phyloP scores from a whole-genome alignment of 1,139 yeast species.

The Taphrina betulina region DNA sequence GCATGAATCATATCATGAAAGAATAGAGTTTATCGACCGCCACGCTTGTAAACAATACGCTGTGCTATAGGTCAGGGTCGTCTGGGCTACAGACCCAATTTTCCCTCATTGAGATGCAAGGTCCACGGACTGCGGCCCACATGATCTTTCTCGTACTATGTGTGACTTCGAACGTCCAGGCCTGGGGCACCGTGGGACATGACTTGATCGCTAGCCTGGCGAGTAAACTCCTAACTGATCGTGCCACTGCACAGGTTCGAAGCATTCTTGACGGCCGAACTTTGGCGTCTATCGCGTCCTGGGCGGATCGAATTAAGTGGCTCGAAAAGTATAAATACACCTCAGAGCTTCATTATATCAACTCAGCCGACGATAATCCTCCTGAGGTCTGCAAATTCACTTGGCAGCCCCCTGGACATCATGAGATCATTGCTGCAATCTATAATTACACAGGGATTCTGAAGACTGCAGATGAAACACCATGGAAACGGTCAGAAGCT shows the following conservation, averaged over 20 bases:
- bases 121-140: too few relatives aligned
- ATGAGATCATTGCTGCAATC: slow-evolving; percentile 27
- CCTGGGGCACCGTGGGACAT: slow-evolving; percentile 27
- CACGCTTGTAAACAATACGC: too few relatives aligned
- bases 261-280: slow-evolving; percentile 41
- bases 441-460: slow-evolving; percentile 23
- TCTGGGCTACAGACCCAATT: too few relatives aligned
- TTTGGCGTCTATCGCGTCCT: slow-evolving; percentile 34
- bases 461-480: slow-evolving; percentile 13
- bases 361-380: slow-evolving; percentile 7
- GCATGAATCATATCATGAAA: too few relatives aligned
- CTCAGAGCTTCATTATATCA: slow-evolving; percentile 20
- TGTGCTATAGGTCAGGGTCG: too few relatives aligned
- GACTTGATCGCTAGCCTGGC: slow-evolving; percentile 26
- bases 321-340: slow-evolving; percentile 11
- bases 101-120: too few relatives aligned
- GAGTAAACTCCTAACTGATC: slow-evolving; percentile 5
- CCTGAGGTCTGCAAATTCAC: slow-evolving; percentile 13
- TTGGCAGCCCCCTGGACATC: slow-evolving; percentile 28
- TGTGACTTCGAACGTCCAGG: too few relatives aligned
- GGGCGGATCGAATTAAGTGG: slow-evolving; percentile 32
- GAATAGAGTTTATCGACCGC: too few relatives aligned
- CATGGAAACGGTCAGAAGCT: slow-evolving; percentile 24
- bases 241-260: slow-evolving; percentile 27
- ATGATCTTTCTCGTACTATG: too few relatives aligned